Conservation (phyloP, 257 asterid species). For the Solanum chiquidenum region DNA sequence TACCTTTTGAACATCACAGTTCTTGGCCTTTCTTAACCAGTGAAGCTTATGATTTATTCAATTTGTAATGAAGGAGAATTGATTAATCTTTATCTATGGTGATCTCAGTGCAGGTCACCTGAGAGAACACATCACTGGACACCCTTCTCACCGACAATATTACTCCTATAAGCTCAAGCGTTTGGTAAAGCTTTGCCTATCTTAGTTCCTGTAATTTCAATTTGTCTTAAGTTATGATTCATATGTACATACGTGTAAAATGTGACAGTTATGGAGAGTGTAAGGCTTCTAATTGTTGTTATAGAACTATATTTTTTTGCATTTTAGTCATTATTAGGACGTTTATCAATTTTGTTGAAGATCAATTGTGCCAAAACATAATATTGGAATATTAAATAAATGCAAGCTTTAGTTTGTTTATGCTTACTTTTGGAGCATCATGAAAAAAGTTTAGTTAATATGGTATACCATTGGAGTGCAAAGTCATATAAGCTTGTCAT, state of each 20-base stretch:
- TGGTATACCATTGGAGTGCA: background rate
- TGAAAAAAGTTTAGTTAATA: background rate
- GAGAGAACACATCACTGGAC: constrained; percentile 41
- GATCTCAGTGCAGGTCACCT: constrained; percentile 77
- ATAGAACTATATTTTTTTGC: background rate
- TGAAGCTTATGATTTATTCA: background rate
- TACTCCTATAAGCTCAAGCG: constrained; percentile 70
- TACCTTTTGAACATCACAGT: background rate
- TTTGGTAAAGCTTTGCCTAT: constrained; percentile 30
- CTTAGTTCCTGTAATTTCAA: background rate
- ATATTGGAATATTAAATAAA: background rate
- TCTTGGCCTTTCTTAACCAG: background rate
- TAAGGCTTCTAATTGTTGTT: background rate
- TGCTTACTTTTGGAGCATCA: background rate
- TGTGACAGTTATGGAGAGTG: background rate
- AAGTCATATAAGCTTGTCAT: background rate
- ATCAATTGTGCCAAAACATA: background rate
- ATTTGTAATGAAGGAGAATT: background rate
- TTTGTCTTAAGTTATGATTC: background rate
- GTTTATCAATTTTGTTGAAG: background rate
- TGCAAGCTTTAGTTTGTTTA: background rate
- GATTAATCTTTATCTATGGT: constrained; percentile 13
- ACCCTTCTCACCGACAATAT: constrained; percentile 56
- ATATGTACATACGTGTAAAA: background rate
- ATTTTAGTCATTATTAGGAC: background rate